Evolutionary conservation across 2,329 filamentous ascomycete species (phyloP).

Genomic region (Fusarium musae): DNA sequence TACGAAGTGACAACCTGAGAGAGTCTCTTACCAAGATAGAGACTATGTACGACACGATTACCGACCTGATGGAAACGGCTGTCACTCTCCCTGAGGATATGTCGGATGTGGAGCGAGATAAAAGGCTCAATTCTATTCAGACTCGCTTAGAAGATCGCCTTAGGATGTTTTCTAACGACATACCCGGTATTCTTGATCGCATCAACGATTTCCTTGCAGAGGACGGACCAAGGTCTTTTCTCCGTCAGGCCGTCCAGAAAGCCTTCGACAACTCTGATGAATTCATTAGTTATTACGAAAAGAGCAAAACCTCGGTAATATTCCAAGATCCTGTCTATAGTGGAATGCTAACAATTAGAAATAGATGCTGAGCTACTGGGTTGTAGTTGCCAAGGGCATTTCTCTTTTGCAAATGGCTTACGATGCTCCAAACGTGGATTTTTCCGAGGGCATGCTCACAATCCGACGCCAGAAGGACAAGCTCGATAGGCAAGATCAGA

Average conservation of each 20-base stretch:
- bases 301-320: background rate
- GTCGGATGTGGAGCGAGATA: background rate
- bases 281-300: background rate
- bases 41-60: background rate
- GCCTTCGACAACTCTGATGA: background rate
- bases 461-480: background rate
- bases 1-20: background rate
- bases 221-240: background rate
- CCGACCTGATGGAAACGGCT: background rate
- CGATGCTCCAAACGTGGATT: background rate
- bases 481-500: background rate
- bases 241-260: background rate
- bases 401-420: background rate
- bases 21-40: background rate
- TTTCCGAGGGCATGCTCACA: background rate
- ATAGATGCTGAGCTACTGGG: background rate
- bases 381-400: rapidly evolving
- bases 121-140: background rate
- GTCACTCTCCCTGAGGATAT: background rate
- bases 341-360: too few relatives aligned
- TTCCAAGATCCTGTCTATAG: rapidly evolving
- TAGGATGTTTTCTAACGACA: rapidly evolving
- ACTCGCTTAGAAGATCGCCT: background rate
- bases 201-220: background rate
- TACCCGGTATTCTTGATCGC: background rate